Conservation (phyloP, 345 rosid species). For the Eucalyptus melliodora region DNA sequence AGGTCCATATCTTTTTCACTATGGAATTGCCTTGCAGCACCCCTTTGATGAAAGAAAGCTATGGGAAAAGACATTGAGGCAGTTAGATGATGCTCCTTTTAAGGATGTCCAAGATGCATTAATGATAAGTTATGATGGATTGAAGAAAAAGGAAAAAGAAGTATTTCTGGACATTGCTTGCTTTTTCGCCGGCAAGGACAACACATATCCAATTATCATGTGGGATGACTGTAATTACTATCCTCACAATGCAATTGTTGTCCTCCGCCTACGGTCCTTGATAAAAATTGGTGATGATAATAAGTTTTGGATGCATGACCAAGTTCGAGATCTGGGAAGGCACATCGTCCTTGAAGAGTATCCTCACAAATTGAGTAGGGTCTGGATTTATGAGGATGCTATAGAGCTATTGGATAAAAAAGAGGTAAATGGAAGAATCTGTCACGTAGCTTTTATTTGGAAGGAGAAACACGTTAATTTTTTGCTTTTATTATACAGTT, state of each 20-base stretch:
- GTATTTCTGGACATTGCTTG: neutral
- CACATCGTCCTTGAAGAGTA: neutral
- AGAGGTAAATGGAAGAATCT: neutral
- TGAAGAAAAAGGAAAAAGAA: neutral
- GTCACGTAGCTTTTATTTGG: neutral
- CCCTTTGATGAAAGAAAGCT: neutral
- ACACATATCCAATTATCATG: neutral
- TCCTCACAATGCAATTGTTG: neutral
- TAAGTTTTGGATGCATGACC: neutral
- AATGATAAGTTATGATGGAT: neutral
- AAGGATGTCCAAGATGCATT: neutral
- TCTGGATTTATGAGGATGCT: neutral
- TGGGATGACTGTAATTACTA: neutral
- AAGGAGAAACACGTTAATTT: neutral
- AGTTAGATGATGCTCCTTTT: neutral
- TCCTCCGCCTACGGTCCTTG: neutral
- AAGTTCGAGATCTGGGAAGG: neutral
- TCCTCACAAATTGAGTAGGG: neutral
- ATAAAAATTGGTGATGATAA: neutral
- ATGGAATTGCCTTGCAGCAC: neutral
- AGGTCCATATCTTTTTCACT: neutral
- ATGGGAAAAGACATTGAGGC: neutral
- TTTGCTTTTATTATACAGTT: neutral
- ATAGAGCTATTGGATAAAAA: neutral
- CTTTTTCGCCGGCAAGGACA: neutral